These are phyloP conservation scores for Penstemon barbatus DNA, from an alignment of 257 asterid species.

Conservation along the genomic window DNA sequence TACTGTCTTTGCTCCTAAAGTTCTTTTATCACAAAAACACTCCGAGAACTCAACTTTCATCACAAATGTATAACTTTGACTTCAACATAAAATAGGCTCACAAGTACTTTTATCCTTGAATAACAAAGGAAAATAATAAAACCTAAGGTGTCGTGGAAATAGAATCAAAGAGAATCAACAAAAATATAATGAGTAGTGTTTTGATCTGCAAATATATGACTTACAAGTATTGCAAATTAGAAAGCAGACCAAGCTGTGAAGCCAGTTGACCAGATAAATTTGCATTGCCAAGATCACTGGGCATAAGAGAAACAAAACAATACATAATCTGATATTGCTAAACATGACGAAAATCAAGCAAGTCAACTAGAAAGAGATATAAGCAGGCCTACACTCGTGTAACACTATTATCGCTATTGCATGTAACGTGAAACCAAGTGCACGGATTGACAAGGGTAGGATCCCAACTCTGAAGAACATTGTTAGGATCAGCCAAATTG, in stretches of 20 bases:
- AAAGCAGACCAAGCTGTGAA: slow-evolving; percentile 89
- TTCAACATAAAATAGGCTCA: neutral
- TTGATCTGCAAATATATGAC: slow-evolving; percentile 32
- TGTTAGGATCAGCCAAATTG: slow-evolving; percentile 83
- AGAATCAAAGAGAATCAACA: neutral
- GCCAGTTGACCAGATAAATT: slow-evolving; percentile 83
- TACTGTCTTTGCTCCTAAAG: too few species aligned
- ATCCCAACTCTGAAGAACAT: slow-evolving; percentile 97
- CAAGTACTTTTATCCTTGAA: neutral
- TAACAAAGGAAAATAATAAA: neutral
- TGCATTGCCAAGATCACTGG: slow-evolving; percentile 97
- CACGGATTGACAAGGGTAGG: slow-evolving; percentile 96
- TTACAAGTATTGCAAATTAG: slow-evolving; percentile 82
- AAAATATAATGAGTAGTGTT: neutral
- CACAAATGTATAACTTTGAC: neutral
- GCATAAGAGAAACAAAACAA: slow-evolving; percentile 22
- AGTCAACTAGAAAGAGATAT: neutral
- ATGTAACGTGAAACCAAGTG: slow-evolving; percentile 95
- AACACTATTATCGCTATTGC: slow-evolving; percentile 78
- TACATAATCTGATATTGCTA: slow-evolving; percentile 17
- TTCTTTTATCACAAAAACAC: too few species aligned
- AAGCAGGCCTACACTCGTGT: slow-evolving; percentile 80
- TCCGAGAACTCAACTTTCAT: neutral
- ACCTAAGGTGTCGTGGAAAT: neutral
- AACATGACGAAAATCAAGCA: slow-evolving; percentile 7